Evolutionary conservation across 306 rosid genomes (phyloP).

Genomic region (Lagenaria siceraria): DNA sequence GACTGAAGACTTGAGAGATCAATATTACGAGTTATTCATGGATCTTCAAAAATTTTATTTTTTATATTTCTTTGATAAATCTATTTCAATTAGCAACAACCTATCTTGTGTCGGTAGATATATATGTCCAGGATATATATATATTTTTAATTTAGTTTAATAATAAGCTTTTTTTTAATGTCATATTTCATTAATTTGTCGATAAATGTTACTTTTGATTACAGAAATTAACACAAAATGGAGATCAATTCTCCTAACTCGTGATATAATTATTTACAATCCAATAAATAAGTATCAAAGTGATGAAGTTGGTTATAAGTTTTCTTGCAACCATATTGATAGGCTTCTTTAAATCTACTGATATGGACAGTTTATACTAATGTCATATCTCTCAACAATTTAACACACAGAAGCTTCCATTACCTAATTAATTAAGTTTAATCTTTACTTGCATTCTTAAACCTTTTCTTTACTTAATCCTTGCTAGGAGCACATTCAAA

Average conservation of each 20-base stretch:
- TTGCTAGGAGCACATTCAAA: background rate
- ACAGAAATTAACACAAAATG: background rate
- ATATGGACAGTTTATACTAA: slow-evolving; percentile 4
- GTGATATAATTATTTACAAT: background rate
- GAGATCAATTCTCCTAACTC: background rate
- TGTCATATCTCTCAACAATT: background rate
- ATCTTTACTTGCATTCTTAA: background rate
- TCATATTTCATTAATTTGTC: too few relatives aligned
- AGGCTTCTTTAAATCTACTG: background rate
- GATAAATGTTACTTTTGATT: too few relatives aligned
- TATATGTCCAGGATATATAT: too few relatives aligned
- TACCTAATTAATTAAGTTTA: background rate
- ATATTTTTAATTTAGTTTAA: too few relatives aligned
- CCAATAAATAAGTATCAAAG: background rate
- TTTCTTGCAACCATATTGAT: slow-evolving; percentile 12
- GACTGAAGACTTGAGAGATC: too few relatives aligned
- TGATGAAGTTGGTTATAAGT: slow-evolving; percentile 9
- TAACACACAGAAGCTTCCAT: background rate
- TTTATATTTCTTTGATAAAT: too few relatives aligned
- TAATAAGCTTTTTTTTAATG: too few relatives aligned
- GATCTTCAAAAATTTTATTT: too few relatives aligned
- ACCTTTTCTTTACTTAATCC: background rate
- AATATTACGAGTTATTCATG: too few relatives aligned
- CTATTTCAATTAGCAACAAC: too few relatives aligned
- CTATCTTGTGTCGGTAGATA: too few relatives aligned